Conservation (phyloP, 192 early-diverging fungal genomes). For the Entrophospora sp. region DNA sequence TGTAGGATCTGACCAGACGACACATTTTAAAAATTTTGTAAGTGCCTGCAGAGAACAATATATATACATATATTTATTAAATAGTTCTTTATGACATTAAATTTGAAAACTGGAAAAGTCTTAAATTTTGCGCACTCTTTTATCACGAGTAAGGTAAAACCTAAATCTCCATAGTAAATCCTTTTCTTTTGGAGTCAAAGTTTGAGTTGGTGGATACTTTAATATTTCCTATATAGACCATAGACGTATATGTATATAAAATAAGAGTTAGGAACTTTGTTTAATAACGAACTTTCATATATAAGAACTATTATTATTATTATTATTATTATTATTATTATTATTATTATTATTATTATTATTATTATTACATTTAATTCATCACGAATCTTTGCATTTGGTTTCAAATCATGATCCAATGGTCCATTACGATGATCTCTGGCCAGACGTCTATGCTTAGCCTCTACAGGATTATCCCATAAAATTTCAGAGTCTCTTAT, state of each 20-base stretch:
- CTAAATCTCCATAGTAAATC: slow-evolving; percentile 98
- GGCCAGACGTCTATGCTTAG: slow-evolving; percentile 82
- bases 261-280: not conserved
- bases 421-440: slow-evolving; percentile 85
- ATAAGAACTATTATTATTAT: no score
- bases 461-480: slow-evolving; percentile 91
- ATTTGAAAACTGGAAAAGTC: no score
- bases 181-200: slow-evolving; percentile 77
- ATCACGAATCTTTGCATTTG: slow-evolving; percentile 91
- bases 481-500: slow-evolving; percentile 75
- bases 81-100: not conserved
- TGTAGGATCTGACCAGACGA: slow-evolving; percentile 86
- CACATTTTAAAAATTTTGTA: slow-evolving; percentile 96
- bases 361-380: slow-evolving; percentile 91
- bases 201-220: slow-evolving; percentile 84
- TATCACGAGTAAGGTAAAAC: slow-evolving; percentile 89
- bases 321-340: no score
- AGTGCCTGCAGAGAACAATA: no score
- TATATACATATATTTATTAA: no score
- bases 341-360: no score
- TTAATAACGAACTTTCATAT: no score
- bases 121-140: no score
- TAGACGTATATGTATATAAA: not conserved
- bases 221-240: slow-evolving; percentile 68
- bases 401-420: slow-evolving; percentile 91